A percentile compares a stretch with the other conserved stretches of the same genome.
Evolutionary conservation across 202 grass and related monocot genomes (phyloP).

Genomic region (Schoenoplectus triqueter): DNA sequence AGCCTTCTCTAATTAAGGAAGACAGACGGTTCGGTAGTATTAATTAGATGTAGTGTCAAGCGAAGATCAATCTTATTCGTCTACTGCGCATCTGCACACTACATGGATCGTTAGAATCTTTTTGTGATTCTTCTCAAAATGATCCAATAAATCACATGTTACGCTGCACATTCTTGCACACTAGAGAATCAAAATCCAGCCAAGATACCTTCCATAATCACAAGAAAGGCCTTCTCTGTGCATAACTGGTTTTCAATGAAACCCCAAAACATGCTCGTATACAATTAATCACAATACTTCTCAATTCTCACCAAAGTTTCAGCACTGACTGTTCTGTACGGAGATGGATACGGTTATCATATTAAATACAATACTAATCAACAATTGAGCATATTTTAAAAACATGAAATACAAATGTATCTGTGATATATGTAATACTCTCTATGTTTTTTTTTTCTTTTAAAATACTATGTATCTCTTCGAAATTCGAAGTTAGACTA

Average conservation of each 20-base stretch:
- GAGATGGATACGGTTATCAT: background rate
- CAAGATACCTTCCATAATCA: background rate
- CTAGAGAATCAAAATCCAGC: no score
- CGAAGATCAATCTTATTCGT: background rate
- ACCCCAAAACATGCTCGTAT: background rate
- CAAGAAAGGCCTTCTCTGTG: background rate
- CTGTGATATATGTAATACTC: background rate
- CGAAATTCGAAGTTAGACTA: background rate
- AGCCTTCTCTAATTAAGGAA: conserved; percentile 12
- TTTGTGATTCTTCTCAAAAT: no score
- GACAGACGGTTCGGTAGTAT: conserved; percentile 22
- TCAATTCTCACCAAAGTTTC: background rate
- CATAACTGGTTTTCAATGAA: background rate
- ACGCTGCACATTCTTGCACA: no score
- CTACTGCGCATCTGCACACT: no score
- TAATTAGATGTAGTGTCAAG: conserved; percentile 6
- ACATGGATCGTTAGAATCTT: no score
- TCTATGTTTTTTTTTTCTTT: background rate
- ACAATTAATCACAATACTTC: no score
- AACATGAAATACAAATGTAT: background rate
- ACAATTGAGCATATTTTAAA: background rate
- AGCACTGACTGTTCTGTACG: no score
- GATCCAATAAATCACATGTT: no score
- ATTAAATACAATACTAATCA: background rate
- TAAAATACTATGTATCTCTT: background rate